phyloP scores from a whole-genome alignment of 1,139 yeast species.

The Arxiozyma slooffiae region DNA sequence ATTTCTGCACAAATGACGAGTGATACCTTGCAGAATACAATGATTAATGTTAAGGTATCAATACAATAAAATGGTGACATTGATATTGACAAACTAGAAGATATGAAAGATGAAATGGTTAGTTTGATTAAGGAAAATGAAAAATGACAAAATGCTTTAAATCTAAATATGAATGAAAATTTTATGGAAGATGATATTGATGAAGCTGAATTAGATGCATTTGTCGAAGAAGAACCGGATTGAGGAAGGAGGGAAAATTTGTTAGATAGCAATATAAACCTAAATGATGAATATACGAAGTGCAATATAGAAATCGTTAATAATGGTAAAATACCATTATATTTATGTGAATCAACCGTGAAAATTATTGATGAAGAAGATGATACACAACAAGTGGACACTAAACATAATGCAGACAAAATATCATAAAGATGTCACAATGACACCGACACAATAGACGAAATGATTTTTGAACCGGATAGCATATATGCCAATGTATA shows the following conservation, averaged over 20 bases:
- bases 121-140: conserved; percentile 87
- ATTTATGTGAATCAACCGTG: conserved; percentile 23
- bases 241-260: conserved; percentile 26
- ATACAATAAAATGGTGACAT: conserved; percentile 88
- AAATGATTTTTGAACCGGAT: not conserved
- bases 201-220: conserved; percentile 92
- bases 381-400: conserved; percentile 8
- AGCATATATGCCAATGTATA: not conserved
- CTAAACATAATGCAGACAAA: conserved; percentile 9
- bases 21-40: conserved; percentile 84
- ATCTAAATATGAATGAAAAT: conserved; percentile 55
- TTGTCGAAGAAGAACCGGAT: conserved; percentile 78
- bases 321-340: conserved; percentile 20
- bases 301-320: conserved; percentile 22
- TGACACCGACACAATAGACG: not conserved
- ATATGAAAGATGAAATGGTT: conserved; percentile 92
- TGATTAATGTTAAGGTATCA: conserved; percentile 94
- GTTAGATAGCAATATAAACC: not conserved
- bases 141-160: conserved; percentile 81
- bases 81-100: conserved; percentile 84
- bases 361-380: conserved; percentile 26
- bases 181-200: conserved; percentile 79
- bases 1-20: conserved; percentile 96
- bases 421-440: conserved; percentile 11
- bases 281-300: not conserved